Evolutionary conservation across 106 monocot genomes (phyloP), one percentile per base, ranked within the genome.

Genomic region (Apostasia ramifera): DNA sequence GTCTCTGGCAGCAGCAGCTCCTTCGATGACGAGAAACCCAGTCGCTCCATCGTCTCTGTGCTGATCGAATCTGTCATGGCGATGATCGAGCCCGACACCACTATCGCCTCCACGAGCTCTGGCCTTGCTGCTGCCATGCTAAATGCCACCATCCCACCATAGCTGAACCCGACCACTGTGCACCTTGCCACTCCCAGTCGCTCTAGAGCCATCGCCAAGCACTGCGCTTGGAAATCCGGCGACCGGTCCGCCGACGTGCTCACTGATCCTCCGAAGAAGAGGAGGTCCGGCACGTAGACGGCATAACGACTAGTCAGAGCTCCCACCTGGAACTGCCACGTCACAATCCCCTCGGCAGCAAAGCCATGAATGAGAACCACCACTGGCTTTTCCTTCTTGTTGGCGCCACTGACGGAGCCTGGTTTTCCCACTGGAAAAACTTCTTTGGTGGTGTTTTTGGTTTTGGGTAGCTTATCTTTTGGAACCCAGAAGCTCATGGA

Each of bases 71-170:
- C 77, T 0, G 77, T 77, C 77, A 77, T 77, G n/a, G 70, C 70
- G 0, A 61, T 70, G 8, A 77, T 64, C 2, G 77, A 77, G 2
- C 77, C 77, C 0, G 77, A 77, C 47, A 77, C 64, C 2, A 95
- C 88, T 61, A 95, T 56, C 1, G 79, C 40, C 15, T 63, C 45
- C 8, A 95, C 84, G 37, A 95, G 70, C 45, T 84, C 85, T 26
- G 91, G 88, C 54, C 76, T 58, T 40, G 62, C 12, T 76, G 86
- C 95, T 0, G 91, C 91, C 79, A 95, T 75, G 66, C 91, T 88
- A 68, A 86, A 95, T 49, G 94, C 81, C 63, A 95, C 94, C 88
- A 95, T 91, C 37, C 94, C 94, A 0, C 94, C 94, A 51, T 95
- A 95, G 81, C 91, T 95, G 71, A 95, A 95, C 57, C 92, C 95